A percentile compares a stretch with the other conserved stretches of the same genome.
These are phyloP conservation scores for Przewalskia tangutica DNA, from an alignment of 257 asterid species.

Conservation along the genomic window DNA sequence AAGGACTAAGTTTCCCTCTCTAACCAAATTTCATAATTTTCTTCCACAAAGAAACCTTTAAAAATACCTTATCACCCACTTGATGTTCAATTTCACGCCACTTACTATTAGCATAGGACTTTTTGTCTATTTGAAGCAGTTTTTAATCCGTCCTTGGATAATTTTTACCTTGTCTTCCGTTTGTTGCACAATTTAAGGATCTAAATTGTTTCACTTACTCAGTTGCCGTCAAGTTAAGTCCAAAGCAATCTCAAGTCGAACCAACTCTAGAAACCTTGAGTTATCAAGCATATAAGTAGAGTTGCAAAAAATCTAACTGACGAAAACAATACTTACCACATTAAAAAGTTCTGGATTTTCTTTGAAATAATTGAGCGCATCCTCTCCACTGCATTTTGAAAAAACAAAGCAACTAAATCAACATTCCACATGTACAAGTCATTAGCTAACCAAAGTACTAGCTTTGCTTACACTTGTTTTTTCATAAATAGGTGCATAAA, in stretches of 20 bases:
- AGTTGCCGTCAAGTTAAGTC: neutral
- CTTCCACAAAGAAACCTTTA: neutral
- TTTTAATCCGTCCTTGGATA: neutral
- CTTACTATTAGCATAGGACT: neutral
- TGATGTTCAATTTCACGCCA: neutral
- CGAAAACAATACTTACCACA: constrained; percentile 43
- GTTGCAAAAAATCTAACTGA: neutral
- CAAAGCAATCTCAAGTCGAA: neutral
- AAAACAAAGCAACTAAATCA: neutral
- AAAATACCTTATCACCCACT: neutral
- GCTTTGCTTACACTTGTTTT: neutral
- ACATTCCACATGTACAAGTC: too few species aligned
- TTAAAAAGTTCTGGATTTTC: constrained; percentile 74
- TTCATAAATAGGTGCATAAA: neutral
- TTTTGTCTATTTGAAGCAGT: neutral
- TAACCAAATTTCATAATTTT: neutral
- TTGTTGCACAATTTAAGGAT: neutral
- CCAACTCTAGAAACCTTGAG: neutral
- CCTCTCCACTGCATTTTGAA: constrained; percentile 55
- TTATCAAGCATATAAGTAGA: neutral
- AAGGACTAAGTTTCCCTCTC: neutral
- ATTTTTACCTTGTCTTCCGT: neutral
- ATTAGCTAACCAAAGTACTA: neutral
- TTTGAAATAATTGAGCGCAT: constrained; percentile 67
- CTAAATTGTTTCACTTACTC: neutral